Conservation (phyloP, 768 basidiomycete genomes). For the Paxillus rubicundulus region DNA sequence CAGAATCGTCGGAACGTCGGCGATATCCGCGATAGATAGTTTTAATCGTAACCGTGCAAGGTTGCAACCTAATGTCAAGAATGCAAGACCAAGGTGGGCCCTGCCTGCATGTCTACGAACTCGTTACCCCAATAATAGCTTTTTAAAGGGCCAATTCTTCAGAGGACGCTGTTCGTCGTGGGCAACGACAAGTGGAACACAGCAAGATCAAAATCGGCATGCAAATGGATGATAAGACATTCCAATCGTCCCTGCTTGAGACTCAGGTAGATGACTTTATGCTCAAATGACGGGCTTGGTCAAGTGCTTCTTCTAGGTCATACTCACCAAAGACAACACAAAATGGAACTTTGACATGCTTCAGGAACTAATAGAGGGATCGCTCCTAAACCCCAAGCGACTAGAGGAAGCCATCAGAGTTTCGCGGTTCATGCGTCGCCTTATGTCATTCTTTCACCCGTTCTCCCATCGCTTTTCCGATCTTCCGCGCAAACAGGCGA, state of each 20-base stretch:
- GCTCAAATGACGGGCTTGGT: background rate
- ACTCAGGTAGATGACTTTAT: conserved; percentile 59
- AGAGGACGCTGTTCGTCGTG: conserved; percentile 83
- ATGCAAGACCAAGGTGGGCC: conserved; percentile 62
- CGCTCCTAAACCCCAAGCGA: conserved; percentile 84
- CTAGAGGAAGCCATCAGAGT: conserved; percentile 94
- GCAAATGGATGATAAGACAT: conserved; percentile 94
- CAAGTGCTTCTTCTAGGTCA: conserved; percentile 51
- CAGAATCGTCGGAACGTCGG: conserved; percentile 78
- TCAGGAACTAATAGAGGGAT: conserved; percentile 88
- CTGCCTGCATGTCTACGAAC: background rate
- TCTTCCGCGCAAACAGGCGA: conserved; percentile 65
- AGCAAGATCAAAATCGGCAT: conserved; percentile 85
- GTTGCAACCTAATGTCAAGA: conserved; percentile 58
- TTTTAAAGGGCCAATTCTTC: conserved; percentile 65
- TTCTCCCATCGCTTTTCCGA: conserved; percentile 86
- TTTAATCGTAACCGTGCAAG: conserved; percentile 87
- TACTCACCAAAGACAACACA: conserved; percentile 81
- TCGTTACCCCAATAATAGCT: background rate
- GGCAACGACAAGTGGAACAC: conserved; percentile 89
- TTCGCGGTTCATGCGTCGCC: conserved; percentile 80
- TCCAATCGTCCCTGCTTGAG: conserved; percentile 80
- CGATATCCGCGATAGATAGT: conserved; percentile 86
- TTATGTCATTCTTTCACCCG: conserved; percentile 95
- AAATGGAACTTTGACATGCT: conserved; percentile 93